Evolutionary conservation across 208 protist species (phyloP).

Genomic region (Crithidia bombi): DNA sequence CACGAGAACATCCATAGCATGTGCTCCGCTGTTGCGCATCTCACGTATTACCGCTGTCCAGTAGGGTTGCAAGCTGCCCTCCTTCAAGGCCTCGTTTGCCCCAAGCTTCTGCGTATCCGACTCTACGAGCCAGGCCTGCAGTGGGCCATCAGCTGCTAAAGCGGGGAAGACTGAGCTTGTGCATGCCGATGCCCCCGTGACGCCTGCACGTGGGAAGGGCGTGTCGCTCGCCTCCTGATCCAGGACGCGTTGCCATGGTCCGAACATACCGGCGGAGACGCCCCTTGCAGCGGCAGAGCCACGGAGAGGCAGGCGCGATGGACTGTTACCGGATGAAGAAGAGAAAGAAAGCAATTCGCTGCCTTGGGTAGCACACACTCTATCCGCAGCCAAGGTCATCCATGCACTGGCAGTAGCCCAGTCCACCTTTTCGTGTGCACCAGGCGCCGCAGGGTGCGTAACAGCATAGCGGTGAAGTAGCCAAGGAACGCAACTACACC

Average conservation of each 20-base stretch:
- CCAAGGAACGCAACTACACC: conserved; percentile 37
- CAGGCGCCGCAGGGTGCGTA: neutral
- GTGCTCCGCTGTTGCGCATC: conserved; percentile 15
- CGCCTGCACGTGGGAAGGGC: neutral
- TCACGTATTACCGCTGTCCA: conserved; percentile 24
- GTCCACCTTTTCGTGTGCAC: neutral
- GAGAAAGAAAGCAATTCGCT: conserved; percentile 19
- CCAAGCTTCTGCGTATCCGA: neutral
- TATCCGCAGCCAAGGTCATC: conserved; percentile 38
- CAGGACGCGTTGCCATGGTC: conserved; percentile 26
- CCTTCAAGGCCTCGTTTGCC: neutral
- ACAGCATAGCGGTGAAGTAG: conserved; percentile 28
- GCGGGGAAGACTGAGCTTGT: neutral
- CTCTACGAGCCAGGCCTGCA: neutral
- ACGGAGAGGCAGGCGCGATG: neutral
- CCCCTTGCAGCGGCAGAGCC: neutral
- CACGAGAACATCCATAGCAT: conserved; percentile 19
- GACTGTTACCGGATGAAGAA: neutral
- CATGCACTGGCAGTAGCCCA: conserved; percentile 32
- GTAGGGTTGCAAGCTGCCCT: conserved; percentile 21
- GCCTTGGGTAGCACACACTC: conserved; percentile 33
- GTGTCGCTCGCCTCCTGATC: conserved; percentile 2
- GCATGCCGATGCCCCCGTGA: neutral
- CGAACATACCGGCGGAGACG: conserved; percentile 5
- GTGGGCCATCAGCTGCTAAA: neutral